A percentile compares a stretch with the other conserved stretches of the same genome.
Conservation (phyloP, 768 basidiomycete genomes). For the Cystofilobasidium bisporidii region DNA sequence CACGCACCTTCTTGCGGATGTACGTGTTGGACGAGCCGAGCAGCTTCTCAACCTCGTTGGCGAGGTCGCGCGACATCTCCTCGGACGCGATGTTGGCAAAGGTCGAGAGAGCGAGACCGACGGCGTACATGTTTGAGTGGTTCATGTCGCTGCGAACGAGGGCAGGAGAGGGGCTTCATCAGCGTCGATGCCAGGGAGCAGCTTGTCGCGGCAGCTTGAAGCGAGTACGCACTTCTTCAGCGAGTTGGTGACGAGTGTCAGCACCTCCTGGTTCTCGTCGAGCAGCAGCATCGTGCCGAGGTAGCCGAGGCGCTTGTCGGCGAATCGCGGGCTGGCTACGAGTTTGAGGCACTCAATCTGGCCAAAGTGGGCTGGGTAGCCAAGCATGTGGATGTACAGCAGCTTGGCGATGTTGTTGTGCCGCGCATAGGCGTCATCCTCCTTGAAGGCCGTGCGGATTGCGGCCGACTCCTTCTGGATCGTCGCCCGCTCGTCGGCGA, state of each 20-base stretch:
- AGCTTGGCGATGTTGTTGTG: conserved; percentile 97
- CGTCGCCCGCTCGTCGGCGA: conserved; percentile 93
- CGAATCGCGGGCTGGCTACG: conserved; percentile 87
- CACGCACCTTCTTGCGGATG: conserved; percentile 87
- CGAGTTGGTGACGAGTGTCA: conserved; percentile 95
- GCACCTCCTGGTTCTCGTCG: conserved; percentile 94
- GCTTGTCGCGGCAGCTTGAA: too few relatives aligned
- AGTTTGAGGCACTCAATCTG: conserved; percentile 66
- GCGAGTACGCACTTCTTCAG: conserved; percentile 73
- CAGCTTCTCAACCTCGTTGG: conserved; percentile 94
- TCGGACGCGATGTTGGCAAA: conserved; percentile 99
- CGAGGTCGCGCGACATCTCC: conserved; percentile 97
- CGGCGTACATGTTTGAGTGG: conserved; percentile 97
- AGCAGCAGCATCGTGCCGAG: conserved; percentile 94
- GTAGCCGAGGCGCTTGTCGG: conserved; percentile 92
- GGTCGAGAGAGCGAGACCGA: conserved; percentile 91
- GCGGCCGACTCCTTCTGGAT: conserved; percentile 97
- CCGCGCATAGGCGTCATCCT: conserved; percentile 88
- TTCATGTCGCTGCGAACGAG: conserved; percentile 76
- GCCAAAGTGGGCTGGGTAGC: conserved; percentile 96
- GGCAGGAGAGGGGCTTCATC: too few relatives aligned
- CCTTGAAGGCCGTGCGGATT: conserved; percentile 90
- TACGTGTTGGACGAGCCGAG: conserved; percentile 96
- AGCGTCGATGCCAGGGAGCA: too few relatives aligned
- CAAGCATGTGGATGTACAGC: conserved; percentile 97